Conservation (phyloP, 352 stramenopile genomes). For the Thalassiosira ordinaria region DNA sequence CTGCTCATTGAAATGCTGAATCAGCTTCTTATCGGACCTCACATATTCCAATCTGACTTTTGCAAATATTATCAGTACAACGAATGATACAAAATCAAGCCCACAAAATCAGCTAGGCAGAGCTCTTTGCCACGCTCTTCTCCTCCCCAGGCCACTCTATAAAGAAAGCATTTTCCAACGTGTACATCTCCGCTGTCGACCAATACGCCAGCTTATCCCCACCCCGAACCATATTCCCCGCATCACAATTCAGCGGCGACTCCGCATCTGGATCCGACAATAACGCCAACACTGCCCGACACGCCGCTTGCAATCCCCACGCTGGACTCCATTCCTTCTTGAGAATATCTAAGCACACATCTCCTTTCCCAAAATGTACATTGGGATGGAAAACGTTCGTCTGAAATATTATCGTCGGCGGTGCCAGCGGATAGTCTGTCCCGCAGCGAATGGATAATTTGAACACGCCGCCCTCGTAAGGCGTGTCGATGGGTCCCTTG, state of each 20-base stretch:
- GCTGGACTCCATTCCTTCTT: slow-evolving; percentile 98
- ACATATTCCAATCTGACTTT: not conserved
- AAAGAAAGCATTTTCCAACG: slow-evolving; percentile 83
- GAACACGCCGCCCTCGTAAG: slow-evolving; percentile 96
- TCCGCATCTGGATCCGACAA: slow-evolving; percentile 83
- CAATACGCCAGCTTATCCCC: slow-evolving; percentile 76
- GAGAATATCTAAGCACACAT: slow-evolving; percentile 97
- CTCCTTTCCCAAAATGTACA: slow-evolving; percentile 94
- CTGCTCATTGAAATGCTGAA: no score
- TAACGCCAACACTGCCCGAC: slow-evolving; percentile 79
- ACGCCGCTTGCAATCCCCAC: slow-evolving; percentile 78
- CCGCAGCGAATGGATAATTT: slow-evolving; percentile 96
- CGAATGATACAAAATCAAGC: not conserved
- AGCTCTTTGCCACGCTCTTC: slow-evolving; percentile 1
- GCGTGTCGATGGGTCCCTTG: slow-evolving; percentile 93
- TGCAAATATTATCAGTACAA: not conserved
- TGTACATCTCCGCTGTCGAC: slow-evolving; percentile 82
- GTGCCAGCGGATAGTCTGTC: slow-evolving; percentile 95
- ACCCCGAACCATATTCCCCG: slow-evolving; percentile 82
- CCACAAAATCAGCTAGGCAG: slow-evolving; percentile 3
- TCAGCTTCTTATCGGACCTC: not conserved
- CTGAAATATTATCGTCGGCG: slow-evolving; percentile 90
- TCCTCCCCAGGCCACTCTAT: slow-evolving; percentile 63
- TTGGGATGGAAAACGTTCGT: slow-evolving; percentile 97
- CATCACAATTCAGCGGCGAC: slow-evolving; percentile 85